Percentiles rank a stretch among this genome's conserved stretches.
phyloP scores from a whole-genome alignment of 768 basidiomycete genomes.

The Naematelia encephala region DNA sequence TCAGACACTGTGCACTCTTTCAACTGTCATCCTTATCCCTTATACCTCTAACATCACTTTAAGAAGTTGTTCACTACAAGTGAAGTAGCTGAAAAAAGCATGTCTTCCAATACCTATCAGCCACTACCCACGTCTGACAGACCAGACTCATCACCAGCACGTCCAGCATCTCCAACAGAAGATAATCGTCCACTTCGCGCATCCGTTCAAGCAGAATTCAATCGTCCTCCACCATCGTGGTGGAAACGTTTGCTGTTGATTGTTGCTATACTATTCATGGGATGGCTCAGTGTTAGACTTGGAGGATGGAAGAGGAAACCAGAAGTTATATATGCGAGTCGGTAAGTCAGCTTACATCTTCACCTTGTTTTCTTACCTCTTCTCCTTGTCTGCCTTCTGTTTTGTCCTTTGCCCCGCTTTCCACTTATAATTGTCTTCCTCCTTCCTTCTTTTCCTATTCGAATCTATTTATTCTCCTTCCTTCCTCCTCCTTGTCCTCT shows the following conservation, averaged over 20 bases:
- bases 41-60: too few species aligned
- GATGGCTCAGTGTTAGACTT: slow-evolving; percentile 55
- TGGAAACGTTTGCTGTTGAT: slow-evolving; percentile 58
- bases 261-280: slow-evolving; percentile 52
- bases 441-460: too few species aligned
- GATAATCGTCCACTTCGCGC: slow-evolving; percentile 35
- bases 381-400: background rate
- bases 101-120: background rate
- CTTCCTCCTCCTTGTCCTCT: too few species aligned
- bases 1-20: too few species aligned
- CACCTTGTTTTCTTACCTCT: background rate
- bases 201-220: slow-evolving; percentile 51
- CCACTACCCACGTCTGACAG: background rate
- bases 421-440: too few species aligned
- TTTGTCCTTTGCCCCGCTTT: too few species aligned
- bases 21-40: too few species aligned
- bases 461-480: too few species aligned
- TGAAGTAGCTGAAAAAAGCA: background rate
- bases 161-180: background rate
- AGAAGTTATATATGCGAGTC: slow-evolving; percentile 61
- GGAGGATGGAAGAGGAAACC: slow-evolving; percentile 48
- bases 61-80: too few species aligned
- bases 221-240: slow-evolving; percentile 53
- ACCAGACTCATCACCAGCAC: background rate
- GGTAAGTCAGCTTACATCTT: slow-evolving; percentile 54